Evolutionary conservation across 73 alveolate species (phyloP), one percentile per base, ranked within the genome.

Genomic region (Tetrahymena thermophila): DNA sequence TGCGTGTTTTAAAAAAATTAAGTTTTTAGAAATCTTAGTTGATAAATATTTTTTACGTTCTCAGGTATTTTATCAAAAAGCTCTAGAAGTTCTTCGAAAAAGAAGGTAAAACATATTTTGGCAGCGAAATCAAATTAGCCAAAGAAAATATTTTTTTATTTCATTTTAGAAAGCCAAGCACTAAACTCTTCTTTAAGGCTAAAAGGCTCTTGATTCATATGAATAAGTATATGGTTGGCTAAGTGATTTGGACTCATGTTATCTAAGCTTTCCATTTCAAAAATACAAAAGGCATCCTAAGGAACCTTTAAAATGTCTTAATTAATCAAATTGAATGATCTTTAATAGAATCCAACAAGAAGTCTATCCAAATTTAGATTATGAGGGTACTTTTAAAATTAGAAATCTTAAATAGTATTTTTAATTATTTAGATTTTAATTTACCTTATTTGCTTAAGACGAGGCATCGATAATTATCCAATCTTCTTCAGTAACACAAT

Each of bases 201-300:
- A 31, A 71, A 71, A 23, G 89, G 89, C 23, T 71, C 89, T 71
- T 71, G 40, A n/a, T 31, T 71, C 89, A 71, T 71, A 71, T 71
- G 89, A 13, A 71, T 23, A 13, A 71, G 37, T 1, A 71, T 71
- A 71, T 71, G 89, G 37, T 71, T 71, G 17, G 89, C 89, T 71
- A 71, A 71, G 11, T 71, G 89, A 34, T 71, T 71, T 3, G 89
- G 89, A 8, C 89, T 71, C 89, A 71, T 71, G 37, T 71, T 71
- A 71, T 71, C 89, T n/a, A 71, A 71, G 89, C 89, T 71, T 71
- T 71, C 89, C 89, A 71, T 71, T 71, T 71, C 89, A 42, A 71
- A 71, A 25, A 71, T 71, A 71, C 89, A 71, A 31, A 71, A 71
- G n/a, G 89, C 42, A 71, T 71, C 89, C 11, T 71, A 71, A 5